A percentile compares a stretch with the other conserved stretches of the same genome.
These are phyloP conservation scores for Lactarius tabidus DNA, from an alignment of 768 basidiomycete genomes.

Conservation along the genomic window DNA sequence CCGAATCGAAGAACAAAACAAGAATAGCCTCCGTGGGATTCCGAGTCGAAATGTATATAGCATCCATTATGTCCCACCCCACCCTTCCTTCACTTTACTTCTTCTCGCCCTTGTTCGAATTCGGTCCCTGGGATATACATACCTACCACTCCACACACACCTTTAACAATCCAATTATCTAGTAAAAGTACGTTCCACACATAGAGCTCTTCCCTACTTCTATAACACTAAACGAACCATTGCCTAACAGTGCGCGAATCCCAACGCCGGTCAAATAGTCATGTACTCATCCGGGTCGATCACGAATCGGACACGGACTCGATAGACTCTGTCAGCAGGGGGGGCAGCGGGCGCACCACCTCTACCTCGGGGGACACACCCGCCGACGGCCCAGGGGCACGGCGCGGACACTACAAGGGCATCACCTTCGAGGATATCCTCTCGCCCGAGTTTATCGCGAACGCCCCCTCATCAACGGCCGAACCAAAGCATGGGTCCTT, in stretches of 20 bases:
- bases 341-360: not conserved
- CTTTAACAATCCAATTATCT: not conserved
- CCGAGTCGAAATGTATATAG: not conserved
- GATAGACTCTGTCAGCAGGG: not conserved
- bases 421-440: conserved; percentile 17
- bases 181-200: not conserved
- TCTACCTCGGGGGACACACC: not conserved
- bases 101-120: not conserved
- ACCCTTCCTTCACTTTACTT: not conserved
- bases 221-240: not conserved
- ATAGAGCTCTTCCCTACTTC: not conserved
- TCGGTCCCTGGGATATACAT: not conserved
- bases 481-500: not conserved
- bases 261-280: not conserved
- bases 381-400: not conserved
- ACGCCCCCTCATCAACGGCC: conserved; percentile 5
- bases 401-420: conserved; percentile 13
- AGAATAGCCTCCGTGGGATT: too few relatives aligned
- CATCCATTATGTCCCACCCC: not conserved
- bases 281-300: not conserved
- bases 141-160: not conserved
- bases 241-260: not conserved
- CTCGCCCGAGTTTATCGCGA: conserved; percentile 6
- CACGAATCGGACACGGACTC: not conserved
- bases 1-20: too few relatives aligned